Evolutionary conservation across 257 asterid genomes (phyloP).

Genomic region (Solanum sitiens): DNA sequence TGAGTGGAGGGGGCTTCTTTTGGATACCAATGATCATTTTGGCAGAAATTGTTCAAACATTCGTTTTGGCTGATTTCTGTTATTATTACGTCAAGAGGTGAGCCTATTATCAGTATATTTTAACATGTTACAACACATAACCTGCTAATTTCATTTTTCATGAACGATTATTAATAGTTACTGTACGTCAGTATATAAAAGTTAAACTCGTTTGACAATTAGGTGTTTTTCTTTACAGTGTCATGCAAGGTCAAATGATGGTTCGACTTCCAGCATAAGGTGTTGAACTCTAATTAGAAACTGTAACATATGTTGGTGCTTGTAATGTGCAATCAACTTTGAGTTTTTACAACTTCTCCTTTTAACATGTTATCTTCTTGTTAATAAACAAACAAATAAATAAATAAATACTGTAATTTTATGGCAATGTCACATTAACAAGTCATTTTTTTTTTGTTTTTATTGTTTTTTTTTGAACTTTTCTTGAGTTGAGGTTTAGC

Average conservation of each 20-base stretch:
- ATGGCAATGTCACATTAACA: background rate
- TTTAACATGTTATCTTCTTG: background rate
- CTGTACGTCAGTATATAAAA: background rate
- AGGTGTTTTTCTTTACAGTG: conserved; percentile 33
- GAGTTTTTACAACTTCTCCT: background rate
- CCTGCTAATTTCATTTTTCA: background rate
- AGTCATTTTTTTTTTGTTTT: no score
- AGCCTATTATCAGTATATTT: background rate
- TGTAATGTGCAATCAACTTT: background rate
- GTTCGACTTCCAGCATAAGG: background rate
- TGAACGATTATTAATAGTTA: background rate
- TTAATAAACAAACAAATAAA: background rate
- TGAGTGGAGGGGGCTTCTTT: conserved; percentile 47
- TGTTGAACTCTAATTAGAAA: background rate
- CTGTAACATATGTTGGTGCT: background rate
- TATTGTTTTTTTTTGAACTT: background rate
- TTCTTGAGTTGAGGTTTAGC: no score
- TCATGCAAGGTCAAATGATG: conserved; percentile 41
- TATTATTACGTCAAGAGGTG: conserved; percentile 87
- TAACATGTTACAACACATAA: background rate
- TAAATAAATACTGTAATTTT: background rate
- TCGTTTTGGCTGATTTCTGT: conserved; percentile 87
- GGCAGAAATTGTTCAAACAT: conserved; percentile 74
- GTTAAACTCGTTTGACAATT: background rate
- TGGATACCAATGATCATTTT: conserved; percentile 69